Evolutionary conservation across 345 rosid genomes (phyloP).

Genomic region (Toxicodendron radicans): DNA sequence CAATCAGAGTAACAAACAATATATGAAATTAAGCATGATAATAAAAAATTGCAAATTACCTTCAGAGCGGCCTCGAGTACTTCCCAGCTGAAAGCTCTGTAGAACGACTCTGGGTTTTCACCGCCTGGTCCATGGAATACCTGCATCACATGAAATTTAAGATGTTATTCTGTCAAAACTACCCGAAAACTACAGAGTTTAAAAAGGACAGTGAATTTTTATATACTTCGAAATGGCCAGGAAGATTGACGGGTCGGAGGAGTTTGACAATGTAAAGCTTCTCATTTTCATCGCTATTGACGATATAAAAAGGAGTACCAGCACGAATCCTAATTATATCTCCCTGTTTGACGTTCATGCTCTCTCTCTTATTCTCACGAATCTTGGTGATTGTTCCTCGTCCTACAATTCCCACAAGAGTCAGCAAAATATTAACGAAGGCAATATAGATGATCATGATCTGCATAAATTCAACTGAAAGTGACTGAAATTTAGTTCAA

Average conservation of each 20-base stretch:
- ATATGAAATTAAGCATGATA: not conserved
- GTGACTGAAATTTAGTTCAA: not conserved
- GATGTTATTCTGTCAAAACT: too few species aligned
- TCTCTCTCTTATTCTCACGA: conserved; percentile 30
- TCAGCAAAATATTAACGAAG: not conserved
- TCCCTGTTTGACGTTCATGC: conserved; percentile 37
- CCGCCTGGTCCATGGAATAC: conserved; percentile 37
- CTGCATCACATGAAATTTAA: conserved; percentile 18
- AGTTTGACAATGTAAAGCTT: conserved; percentile 35
- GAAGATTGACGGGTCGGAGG: conserved; percentile 39
- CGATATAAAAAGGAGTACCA: conserved; percentile 41
- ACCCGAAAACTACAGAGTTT: too few species aligned
- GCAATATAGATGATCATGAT: not conserved
- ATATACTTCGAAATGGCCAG: conserved; percentile 34
- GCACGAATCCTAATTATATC: conserved; percentile 34
- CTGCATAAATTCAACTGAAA: not conserved
- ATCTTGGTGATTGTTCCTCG: conserved; percentile 36
- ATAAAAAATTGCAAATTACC: conserved; percentile 16
- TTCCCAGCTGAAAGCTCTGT: conserved; percentile 43
- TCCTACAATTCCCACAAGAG: conserved; percentile 30
- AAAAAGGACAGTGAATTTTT: too few species aligned
- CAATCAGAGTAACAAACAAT: not conserved
- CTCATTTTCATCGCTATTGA: conserved; percentile 39
- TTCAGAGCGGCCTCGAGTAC: conserved; percentile 53
- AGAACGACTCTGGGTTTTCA: conserved; percentile 36